phyloP scores from a whole-genome alignment of 1,284 basidiomycete species.

The Ustilago curta region DNA sequence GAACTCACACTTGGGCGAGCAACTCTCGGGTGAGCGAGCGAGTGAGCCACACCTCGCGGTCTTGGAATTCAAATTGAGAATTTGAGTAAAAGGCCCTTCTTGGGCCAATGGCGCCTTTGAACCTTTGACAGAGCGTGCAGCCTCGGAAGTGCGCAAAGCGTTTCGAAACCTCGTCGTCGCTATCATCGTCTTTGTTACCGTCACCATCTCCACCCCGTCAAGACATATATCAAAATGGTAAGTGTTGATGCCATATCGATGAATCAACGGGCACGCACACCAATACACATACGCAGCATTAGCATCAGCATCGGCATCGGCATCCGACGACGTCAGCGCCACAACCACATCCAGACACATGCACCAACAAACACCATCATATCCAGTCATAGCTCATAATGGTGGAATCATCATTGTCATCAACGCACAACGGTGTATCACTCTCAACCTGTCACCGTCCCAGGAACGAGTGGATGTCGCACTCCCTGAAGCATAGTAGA shows the following conservation, averaged over 20 bases:
- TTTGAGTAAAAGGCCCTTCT: background rate
- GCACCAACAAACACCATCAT: conserved; percentile 1
- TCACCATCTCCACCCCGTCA: conserved; percentile 51
- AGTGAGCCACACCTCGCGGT: background rate
- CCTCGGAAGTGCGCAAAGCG: conserved; percentile 6
- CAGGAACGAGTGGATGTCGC: background rate
- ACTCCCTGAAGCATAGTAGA: background rate
- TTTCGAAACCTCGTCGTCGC: conserved; percentile 27
- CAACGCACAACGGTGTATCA: conserved; percentile 4
- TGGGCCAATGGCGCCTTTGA: background rate
- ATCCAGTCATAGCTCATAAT: background rate
- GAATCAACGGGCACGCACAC: conserved; percentile 19
- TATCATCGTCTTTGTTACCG: conserved; percentile 37
- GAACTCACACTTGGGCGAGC: too few species aligned
- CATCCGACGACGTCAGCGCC: conserved; percentile 10
- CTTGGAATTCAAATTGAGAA: conserved; percentile 14
- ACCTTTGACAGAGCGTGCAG: background rate
- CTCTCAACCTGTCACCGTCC: background rate
- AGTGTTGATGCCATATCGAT: conserved; percentile 29
- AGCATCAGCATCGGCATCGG: conserved; percentile 1
- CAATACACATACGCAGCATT: conserved; percentile 4
- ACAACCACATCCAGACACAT: too few species aligned
- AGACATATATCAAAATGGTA: conserved; percentile 57
- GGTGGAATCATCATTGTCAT: background rate
- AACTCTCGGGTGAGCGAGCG: background rate